phyloP scores from a whole-genome alignment of 192 early-diverging fungal species.

The Coemansia sp. region DNA sequence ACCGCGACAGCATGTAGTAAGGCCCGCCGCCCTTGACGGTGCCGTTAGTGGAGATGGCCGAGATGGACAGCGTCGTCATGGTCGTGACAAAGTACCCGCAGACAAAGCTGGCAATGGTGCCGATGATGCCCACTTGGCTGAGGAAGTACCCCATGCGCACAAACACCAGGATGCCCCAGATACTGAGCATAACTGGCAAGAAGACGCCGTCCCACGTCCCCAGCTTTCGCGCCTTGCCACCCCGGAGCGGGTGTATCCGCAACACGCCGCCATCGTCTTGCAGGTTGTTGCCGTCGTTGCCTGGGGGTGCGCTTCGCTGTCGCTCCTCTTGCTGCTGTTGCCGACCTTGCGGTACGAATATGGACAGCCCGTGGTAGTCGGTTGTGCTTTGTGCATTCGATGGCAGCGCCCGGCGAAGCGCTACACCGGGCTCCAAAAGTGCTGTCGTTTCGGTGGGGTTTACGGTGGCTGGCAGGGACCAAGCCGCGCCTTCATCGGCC shows the following conservation, averaged over 20 bases:
- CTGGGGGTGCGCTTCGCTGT: neutral
- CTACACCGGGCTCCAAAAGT: neutral
- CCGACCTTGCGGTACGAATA: neutral
- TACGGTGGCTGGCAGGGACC: neutral
- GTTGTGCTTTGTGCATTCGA: neutral
- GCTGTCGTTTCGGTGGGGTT: conserved; percentile 4
- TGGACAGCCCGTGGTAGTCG: neutral
- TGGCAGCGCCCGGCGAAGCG: neutral
- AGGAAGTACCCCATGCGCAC: conserved; percentile 73
- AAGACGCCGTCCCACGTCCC: conserved; percentile 75
- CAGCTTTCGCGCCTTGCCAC: conserved; percentile 53
- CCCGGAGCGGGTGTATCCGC: neutral
- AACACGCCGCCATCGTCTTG: neutral
- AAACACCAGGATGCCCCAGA: conserved; percentile 76
- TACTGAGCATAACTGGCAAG: conserved; percentile 65
- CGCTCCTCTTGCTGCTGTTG: neutral
- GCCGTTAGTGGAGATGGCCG: conserved; percentile 73
- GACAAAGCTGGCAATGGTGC: conserved; percentile 63
- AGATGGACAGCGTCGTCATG: conserved; percentile 67
- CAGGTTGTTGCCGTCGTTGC: neutral
- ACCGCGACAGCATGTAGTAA: conserved; percentile 71
- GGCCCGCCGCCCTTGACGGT: conserved; percentile 69
- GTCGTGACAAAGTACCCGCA: conserved; percentile 64
- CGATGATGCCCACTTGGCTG: conserved; percentile 64
- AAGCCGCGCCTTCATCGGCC: conserved; percentile 11